Evolutionary conservation across 371 early-diverging fungal species (phyloP), one percentile per base, ranked within the genome.

Genomic region (Apophysomyces trapeziformis): DNA sequence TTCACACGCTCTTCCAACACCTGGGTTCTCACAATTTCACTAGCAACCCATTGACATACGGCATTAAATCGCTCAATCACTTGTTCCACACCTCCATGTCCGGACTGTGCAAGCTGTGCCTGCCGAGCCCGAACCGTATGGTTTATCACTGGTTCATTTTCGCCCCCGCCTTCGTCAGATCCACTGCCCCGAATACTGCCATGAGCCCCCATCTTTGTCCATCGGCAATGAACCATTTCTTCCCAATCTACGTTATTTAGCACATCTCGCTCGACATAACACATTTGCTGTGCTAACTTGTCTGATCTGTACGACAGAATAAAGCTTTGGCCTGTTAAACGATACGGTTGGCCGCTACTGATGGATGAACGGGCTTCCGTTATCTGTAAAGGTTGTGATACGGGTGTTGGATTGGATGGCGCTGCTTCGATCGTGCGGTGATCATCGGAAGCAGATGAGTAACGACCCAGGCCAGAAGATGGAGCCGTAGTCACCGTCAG

Each of bases 31-130:
- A 91, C 77, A 46, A 93, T 87, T 65, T 89, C 90, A 32, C 89
- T 85, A 2, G 88, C 82, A 0, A 90, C 91, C 92, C 92, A 92
- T 45, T 86, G 89, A 63, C 89, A 88, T 1, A 88, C 89, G 14
- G 81, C 67, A 67, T 91, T 89, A 71, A 91, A 91, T 5, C 90
- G 81, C 46, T 88, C 84, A 39, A 90, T 89, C 2, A 85, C 78
- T 38, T 76, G 78, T 47, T 85, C 80, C n/a, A 90, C 84, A 13
- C 84, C 87, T 26, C 84, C 74, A 26, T 35, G 63, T 2, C 50
- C 38, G 9, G 32, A 16, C 5, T 46, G 63, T 9, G 54, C 39
- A n/a, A 21, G 60, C 43, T 60, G 54, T 7, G 41, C 39, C 9
- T 44, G 54, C 8, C 60, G 60, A 9, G 65, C 65, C 36, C 66